These are phyloP conservation scores for Cytospora leucostoma DNA, from an alignment of 2,329 filamentous ascomycete genomes.

Conservation along the genomic window DNA sequence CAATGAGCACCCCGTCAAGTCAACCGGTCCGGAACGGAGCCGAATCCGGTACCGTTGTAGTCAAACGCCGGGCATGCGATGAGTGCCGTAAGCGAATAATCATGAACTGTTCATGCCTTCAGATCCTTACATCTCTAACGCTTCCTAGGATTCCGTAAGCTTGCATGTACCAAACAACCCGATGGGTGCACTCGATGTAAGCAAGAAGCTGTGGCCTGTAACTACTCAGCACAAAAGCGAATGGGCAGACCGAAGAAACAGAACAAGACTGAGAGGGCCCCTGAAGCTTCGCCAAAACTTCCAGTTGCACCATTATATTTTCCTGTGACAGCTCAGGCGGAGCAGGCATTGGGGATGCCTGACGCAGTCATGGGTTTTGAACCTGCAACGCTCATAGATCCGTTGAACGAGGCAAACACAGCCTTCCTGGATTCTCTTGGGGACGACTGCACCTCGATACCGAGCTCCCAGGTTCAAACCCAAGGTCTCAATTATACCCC, in stretches of 20 bases:
- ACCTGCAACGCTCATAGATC: constrained; percentile 36
- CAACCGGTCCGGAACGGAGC: not conserved
- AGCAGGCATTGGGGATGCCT: not conserved
- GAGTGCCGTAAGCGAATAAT: constrained; percentile 60
- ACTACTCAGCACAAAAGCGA: constrained; percentile 65
- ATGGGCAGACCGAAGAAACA: constrained; percentile 68
- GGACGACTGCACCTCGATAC: constrained; percentile 29
- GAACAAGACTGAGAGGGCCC: constrained; percentile 39
- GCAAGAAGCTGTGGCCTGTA: constrained; percentile 57
- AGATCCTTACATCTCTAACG: constrained; percentile 6
- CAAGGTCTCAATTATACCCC: constrained; percentile 13
- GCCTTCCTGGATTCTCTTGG: constrained; percentile 42
- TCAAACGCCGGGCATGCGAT: constrained; percentile 64
- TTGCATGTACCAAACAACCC: constrained; percentile 64
- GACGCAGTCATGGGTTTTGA: constrained; percentile 35
- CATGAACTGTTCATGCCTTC: not conserved
- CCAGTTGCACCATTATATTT: constrained; percentile 1
- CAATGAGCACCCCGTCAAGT: not conserved
- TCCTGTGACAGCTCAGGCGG: not conserved
- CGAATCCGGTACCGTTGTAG: not conserved
- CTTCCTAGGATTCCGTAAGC: constrained; percentile 58
- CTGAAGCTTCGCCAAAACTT: not conserved
- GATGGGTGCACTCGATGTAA: constrained; percentile 61
- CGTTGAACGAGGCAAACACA: constrained; percentile 32
- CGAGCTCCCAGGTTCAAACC: constrained; percentile 18